These are phyloP conservation scores for Wallacemonas sp. DNA, from an alignment of 208 protist species.

Conservation along the genomic window DNA sequence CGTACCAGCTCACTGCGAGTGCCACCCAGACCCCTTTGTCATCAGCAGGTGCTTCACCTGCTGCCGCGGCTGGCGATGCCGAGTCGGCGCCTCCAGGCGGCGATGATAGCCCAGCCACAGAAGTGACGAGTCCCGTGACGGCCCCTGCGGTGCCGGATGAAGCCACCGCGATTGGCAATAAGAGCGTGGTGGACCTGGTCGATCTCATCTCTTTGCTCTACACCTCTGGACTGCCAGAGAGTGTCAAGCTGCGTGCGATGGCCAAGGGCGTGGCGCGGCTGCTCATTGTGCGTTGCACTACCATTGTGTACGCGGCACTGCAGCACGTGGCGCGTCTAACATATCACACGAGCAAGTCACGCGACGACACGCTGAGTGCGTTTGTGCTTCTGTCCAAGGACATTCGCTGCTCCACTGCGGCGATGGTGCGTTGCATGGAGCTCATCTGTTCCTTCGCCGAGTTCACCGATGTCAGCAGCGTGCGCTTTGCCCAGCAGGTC, in stretches of 20 bases:
- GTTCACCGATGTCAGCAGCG: slow-evolving; percentile 36
- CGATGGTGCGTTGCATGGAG: slow-evolving; percentile 56
- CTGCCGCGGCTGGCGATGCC: background rate
- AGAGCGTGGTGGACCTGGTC: slow-evolving; percentile 62
- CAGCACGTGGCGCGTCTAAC: slow-evolving; percentile 63
- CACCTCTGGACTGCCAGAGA: slow-evolving; percentile 54
- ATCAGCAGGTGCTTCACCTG: background rate
- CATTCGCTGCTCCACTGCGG: slow-evolving; percentile 47
- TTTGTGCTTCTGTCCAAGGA: slow-evolving; percentile 55
- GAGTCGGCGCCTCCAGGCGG: background rate
- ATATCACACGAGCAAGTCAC: slow-evolving; percentile 24
- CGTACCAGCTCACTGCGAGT: slow-evolving; percentile 15
- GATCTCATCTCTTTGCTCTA: slow-evolving; percentile 59
- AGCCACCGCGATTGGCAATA: slow-evolving; percentile 14
- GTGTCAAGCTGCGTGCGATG: slow-evolving; percentile 52
- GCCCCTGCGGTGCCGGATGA: background rate
- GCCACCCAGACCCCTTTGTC: background rate
- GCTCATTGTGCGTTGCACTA: slow-evolving; percentile 74
- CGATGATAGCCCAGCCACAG: too few relatives aligned
- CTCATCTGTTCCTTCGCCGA: slow-evolving; percentile 46
- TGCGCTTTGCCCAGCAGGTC: slow-evolving; percentile 70
- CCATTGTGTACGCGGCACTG: slow-evolving; percentile 57
- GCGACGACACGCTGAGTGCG: background rate
- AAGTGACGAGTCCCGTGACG: too few relatives aligned
- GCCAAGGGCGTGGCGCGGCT: slow-evolving; percentile 60